A percentile compares a stretch with the other conserved stretches of the same genome.
Conservation (phyloP, 176 grass and related monocot genomes). For the Carex pumila region DNA sequence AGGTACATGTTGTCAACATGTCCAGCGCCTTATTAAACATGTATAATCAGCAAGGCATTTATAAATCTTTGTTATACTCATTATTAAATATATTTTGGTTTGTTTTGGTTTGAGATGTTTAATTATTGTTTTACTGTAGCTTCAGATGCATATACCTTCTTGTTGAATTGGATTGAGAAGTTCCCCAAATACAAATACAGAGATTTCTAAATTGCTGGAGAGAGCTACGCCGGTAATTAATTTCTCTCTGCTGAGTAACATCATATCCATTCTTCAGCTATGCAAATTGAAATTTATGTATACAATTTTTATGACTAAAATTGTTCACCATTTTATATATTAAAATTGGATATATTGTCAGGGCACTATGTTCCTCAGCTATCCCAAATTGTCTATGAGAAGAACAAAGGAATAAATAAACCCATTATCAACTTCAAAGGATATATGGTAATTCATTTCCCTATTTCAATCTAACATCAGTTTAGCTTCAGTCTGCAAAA, state of each 20-base stretch:
- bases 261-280: neutral
- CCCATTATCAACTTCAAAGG: constrained; percentile 84
- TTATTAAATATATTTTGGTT: no score
- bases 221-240: constrained; percentile 73
- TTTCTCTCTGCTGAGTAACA: neutral
- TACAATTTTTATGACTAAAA: neutral
- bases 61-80: no score
- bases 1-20: constrained; percentile 24
- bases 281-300: no score
- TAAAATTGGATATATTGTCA: constrained; percentile 13
- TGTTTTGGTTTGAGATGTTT: neutral
- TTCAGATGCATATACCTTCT: constrained; percentile 52
- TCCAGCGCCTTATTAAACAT: neutral
- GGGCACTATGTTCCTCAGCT: constrained; percentile 89
- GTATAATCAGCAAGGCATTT: neutral
- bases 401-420: constrained; percentile 48
- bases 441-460: constrained; percentile 59
- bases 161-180: constrained; percentile 64
- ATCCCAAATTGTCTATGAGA: constrained; percentile 50
- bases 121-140: constrained; percentile 26
- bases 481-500: no score
- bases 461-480: neutral
- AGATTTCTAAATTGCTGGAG: constrained; percentile 68
- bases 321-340: neutral
- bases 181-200: constrained; percentile 74